Conservation (phyloP, 2,329 filamentous ascomycete genomes). For the Penicillium concentricum region DNA sequence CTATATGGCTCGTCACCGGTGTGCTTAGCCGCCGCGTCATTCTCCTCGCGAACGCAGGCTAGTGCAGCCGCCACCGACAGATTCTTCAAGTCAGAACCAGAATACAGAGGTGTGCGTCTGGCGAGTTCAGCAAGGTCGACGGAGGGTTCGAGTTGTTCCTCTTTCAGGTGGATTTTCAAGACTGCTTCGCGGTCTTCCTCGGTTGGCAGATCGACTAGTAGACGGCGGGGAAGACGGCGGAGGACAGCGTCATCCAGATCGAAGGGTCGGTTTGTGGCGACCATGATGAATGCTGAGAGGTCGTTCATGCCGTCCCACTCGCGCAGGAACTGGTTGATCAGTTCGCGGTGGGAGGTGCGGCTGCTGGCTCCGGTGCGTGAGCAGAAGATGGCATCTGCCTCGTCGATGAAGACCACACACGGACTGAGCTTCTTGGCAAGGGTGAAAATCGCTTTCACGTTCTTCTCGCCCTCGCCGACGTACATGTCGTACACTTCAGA, state of each 20-base stretch:
- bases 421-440: slow-evolving; percentile 88
- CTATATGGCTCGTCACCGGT: slow-evolving; percentile 48
- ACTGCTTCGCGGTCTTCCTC: slow-evolving; percentile 48
- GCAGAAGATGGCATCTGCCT: slow-evolving; percentile 89
- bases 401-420: slow-evolving; percentile 94
- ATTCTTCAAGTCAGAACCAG: slow-evolving; percentile 55
- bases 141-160: slow-evolving; percentile 44
- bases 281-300: slow-evolving; percentile 91
- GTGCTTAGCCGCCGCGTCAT: slow-evolving; percentile 38
- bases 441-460: slow-evolving; percentile 86
- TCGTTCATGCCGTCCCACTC: slow-evolving; percentile 94
- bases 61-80: slow-evolving; percentile 52
- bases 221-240: slow-evolving; percentile 49
- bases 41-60: slow-evolving; percentile 50
- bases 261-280: slow-evolving; percentile 92
- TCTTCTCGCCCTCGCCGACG: slow-evolving; percentile 94
- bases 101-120: slow-evolving; percentile 49
- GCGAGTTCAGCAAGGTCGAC: slow-evolving; percentile 47
- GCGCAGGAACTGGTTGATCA: slow-evolving; percentile 93
- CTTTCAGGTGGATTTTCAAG: slow-evolving; percentile 51
- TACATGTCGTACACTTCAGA: slow-evolving; percentile 95
- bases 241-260: slow-evolving; percentile 71
- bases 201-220: slow-evolving; percentile 51
- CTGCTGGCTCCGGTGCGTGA: slow-evolving; percentile 64
- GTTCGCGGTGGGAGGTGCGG: slow-evolving; percentile 74